Evolutionary conservation across 805 yeast species (phyloP), one percentile per base, ranked within the genome.

Genomic region (Candida fluviatilis): DNA sequence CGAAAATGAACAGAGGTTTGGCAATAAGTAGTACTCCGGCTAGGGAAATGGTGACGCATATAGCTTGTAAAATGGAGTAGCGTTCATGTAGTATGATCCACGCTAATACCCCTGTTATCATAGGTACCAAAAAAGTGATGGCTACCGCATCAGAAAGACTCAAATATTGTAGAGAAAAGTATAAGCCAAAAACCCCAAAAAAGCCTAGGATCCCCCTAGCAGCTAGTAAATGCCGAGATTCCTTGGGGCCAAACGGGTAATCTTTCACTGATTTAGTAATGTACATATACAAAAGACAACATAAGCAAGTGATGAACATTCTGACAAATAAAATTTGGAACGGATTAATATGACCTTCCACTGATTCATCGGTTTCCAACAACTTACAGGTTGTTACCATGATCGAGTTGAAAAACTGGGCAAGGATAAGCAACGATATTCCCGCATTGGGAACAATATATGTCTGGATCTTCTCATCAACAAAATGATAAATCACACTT

Each of bases 71-170:
- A 25, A 69, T 46, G 4, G 87, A 75, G 57, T 84, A 83, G 6
- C 71, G 58, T 52, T 89, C 96, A 31, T 76, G 71, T 21, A 89
- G 60, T 3, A 84, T 54, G 2, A 77, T 43, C 72, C 81, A 80
- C 0, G 96, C 95, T 38, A 82, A 58, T 16, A 87, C 58, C 0
- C 88, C 84, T 0, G 95, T 84, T 13, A 84, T 73, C 38, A 84
- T 71, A 0, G 97, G 97, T 0, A 80, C 69, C 50, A 89, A 58
- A 48, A 89, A 89, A 2, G 91, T 78, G 36, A 89, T 81, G 12
- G 84, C 82, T 1, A 86, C 81, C 0, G 95, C 85, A 52, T 89
- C 96, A 8, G 90, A 80, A 4, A 89, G 72, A 36, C 86, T 75
- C 33, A 89, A 66, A 50, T 83, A 85, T 62, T 78, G 71, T 46